Evolutionary conservation across 2,329 filamentous ascomycete species (phyloP).

Genomic region (Pseudogymnoascus sp.): DNA sequence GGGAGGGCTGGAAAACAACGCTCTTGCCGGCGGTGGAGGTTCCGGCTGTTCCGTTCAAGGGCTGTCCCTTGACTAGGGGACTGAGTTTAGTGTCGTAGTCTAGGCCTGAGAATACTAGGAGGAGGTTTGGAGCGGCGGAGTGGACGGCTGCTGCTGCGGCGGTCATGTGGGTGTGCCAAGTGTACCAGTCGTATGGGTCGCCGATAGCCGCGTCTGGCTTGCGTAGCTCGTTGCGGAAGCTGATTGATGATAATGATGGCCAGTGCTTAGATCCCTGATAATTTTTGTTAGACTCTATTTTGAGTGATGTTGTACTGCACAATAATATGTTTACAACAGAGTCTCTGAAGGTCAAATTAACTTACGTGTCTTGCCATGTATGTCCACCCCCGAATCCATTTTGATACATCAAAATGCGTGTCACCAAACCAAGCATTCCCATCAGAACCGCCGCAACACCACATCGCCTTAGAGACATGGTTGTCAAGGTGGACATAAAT

Average conservation of each 20-base stretch:
- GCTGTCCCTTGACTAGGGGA: slow-evolving; percentile 15
- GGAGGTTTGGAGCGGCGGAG: slow-evolving; percentile 33
- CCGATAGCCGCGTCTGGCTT: slow-evolving; percentile 17
- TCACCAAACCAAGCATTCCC: slow-evolving; percentile 57
- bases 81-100: slow-evolving; percentile 36
- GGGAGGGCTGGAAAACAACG: slow-evolving; percentile 30
- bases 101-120: slow-evolving; percentile 42
- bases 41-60: slow-evolving; percentile 22
- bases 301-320: not conserved
- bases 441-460: slow-evolving; percentile 48
- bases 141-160: slow-evolving; percentile 35
- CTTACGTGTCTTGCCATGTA: slow-evolving; percentile 54
- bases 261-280: slow-evolving; percentile 18
- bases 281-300: not conserved
- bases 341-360: slow-evolving; percentile 14
- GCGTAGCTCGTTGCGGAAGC: slow-evolving; percentile 35
- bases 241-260: slow-evolving; percentile 25
- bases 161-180: slow-evolving; percentile 38
- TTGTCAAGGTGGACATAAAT: slow-evolving; percentile 55
- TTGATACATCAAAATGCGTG: slow-evolving; percentile 46
- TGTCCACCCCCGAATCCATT: slow-evolving; percentile 51
- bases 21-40: slow-evolving; percentile 29
- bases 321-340: not conserved
- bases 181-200: slow-evolving; percentile 35
- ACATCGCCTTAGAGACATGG: slow-evolving; percentile 49